Base-by-base conservation (phyloP, 2,329 filamentous ascomycete genomes). In the Nigrospora osmanthi region DNA sequence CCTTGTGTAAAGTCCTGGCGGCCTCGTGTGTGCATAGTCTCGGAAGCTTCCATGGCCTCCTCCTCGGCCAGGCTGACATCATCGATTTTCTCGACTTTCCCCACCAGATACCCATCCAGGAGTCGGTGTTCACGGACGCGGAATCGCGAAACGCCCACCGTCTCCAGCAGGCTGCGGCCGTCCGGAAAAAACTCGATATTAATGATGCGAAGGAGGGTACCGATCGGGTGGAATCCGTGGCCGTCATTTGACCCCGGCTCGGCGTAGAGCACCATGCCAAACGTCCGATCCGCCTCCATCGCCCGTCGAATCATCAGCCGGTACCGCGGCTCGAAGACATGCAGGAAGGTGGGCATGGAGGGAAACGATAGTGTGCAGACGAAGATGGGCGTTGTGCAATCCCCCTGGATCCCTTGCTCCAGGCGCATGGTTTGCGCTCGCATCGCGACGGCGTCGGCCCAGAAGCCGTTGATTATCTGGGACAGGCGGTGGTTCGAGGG, bases 241-340 rank as follows among this genome's bases (percentile, higher is more conserved):
- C 56, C 57, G 15, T 52, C 51, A 2, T 54, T 38, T 2, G 51
- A 44, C 67, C 69, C 46, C 51, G 61, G 40, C 67, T 78, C 69
- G 52, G 83, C 86, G 50, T 82, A 81, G 57, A 87, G 75, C 15
- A 95, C 76, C 86, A 95, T 95, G 19, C 90, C 90, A 57, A 96
- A 95, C 19, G 80, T 86, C 13, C 79, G 72, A 48, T 85, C 79
- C 0, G 81, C 80, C 50, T 89, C 84, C 43, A 94, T 69, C 0
- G 81, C 85, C 33, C 89, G 79, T 39, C 85, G 77, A 34, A 95
- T 84, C 88, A 95, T 93, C n/a, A 93, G 72, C 9, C 88, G 80
- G 60, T 95, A 95, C 7, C 87, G 78, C n/a, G 87, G 87, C 61
- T 95, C 90, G 58, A 95, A 95, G n/a, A 96, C 79, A 55, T 94